Conservation (phyloP, 108 stramenopile genomes). For the Aurantiochytrium sp. region DNA sequence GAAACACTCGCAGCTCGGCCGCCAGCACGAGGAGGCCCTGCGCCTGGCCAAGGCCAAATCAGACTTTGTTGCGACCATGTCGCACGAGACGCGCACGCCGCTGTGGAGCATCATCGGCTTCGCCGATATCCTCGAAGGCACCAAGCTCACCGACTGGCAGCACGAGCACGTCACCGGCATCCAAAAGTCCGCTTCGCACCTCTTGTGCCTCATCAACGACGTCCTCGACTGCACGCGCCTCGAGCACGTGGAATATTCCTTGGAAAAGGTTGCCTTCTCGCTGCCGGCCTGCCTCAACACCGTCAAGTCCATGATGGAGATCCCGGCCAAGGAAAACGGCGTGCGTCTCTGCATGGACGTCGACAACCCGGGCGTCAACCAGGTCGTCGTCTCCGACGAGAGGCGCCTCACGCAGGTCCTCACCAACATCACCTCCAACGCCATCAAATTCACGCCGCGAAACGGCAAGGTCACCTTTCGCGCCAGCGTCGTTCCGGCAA, state of each 20-base stretch:
- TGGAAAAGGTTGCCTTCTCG: not conserved
- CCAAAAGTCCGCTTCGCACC: not conserved
- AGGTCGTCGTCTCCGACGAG: not conserved
- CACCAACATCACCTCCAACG: not conserved
- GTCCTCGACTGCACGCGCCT: not conserved
- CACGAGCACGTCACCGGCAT: not conserved
- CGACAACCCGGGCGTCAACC: not conserved
- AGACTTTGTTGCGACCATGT: constrained; percentile 3
- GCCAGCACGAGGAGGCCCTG: not conserved
- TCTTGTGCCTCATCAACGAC: constrained; percentile 12
- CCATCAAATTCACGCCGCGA: not conserved
- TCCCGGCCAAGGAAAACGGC: not conserved
- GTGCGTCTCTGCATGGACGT: not conserved
- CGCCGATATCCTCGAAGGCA: not conserved
- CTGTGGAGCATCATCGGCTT: constrained; percentile 9
- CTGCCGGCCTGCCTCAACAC: not conserved
- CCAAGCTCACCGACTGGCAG: not conserved
- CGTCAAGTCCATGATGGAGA: constrained; percentile 3
- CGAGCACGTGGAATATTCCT: not conserved
- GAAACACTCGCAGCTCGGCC: not conserved
- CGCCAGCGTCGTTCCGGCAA: not conserved
- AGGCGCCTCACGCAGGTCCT: not conserved
- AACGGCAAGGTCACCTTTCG: not conserved
- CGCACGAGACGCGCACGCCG: not conserved
- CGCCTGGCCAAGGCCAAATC: not conserved